Evolutionary conservation across 495 filamentous ascomycete genomes (phyloP).

Genomic region (Trichoderma erinaceum): DNA sequence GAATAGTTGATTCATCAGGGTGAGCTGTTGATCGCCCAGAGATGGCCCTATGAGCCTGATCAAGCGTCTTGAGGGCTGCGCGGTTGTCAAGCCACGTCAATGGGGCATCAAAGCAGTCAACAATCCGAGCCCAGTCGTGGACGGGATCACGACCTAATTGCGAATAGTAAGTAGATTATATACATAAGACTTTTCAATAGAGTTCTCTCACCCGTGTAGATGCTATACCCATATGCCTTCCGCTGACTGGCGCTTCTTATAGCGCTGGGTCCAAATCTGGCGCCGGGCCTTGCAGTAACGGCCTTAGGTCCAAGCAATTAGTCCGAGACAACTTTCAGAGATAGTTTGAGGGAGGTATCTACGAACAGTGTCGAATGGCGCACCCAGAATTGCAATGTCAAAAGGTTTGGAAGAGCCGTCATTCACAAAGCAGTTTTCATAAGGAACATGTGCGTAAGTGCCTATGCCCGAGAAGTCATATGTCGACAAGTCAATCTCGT

Average conservation of each 20-base stretch:
- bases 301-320: constrained; percentile 19
- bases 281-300: constrained; percentile 55
- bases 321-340: neutral
- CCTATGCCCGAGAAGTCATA: constrained; percentile 19
- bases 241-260: constrained; percentile 63
- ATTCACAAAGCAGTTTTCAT: constrained; percentile 71
- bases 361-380: constrained; percentile 47
- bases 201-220: constrained; percentile 27
- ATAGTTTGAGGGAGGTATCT: neutral
- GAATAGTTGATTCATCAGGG: constrained; percentile 27
- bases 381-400: constrained; percentile 78
- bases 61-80: constrained; percentile 68
- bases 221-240: constrained; percentile 26
- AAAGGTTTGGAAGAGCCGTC: constrained; percentile 53
- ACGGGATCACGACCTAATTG: constrained; percentile 33
- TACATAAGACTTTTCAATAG: neutral
- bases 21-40: constrained; percentile 33
- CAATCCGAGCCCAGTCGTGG: constrained; percentile 55
- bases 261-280: constrained; percentile 73
- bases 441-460: constrained; percentile 72
- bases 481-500: constrained; percentile 5
- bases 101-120: constrained; percentile 74
- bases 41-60: constrained; percentile 48
- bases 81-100: constrained; percentile 65
- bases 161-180: neutral